Evolutionary conservation across 2,329 filamentous ascomycete species (phyloP).

Genomic region (Emergomyces africanus): DNA sequence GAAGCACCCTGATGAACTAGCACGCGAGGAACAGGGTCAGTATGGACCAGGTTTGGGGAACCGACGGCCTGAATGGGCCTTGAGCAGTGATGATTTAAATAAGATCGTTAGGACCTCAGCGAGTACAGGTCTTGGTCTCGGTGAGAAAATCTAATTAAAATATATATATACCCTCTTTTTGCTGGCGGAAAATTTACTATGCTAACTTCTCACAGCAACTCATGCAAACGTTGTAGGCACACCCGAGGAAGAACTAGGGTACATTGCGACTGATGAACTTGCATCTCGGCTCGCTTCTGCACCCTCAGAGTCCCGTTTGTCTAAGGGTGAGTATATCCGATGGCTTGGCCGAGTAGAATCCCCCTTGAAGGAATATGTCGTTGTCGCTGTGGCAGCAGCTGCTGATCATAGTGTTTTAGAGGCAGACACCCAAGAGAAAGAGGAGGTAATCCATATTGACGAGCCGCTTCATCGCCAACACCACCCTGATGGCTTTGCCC

Average conservation of each 20-base stretch:
- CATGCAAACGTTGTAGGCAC: constrained; percentile 54
- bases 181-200: background rate
- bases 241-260: constrained; percentile 83
- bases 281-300: constrained; percentile 62
- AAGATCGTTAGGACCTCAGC: constrained; percentile 68
- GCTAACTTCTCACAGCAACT: constrained; percentile 39
- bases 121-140: constrained; percentile 37
- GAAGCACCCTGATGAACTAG: constrained; percentile 71
- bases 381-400: constrained; percentile 28
- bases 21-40: constrained; percentile 58
- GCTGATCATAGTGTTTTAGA: constrained; percentile 31
- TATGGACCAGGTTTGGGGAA: constrained; percentile 48
- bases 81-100: constrained; percentile 83
- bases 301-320: constrained; percentile 28
- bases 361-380: constrained; percentile 38
- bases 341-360: constrained; percentile 34
- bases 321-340: constrained; percentile 23
- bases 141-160: constrained; percentile 27
- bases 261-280: constrained; percentile 76
- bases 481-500: constrained; percentile 38
- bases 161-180: constrained; percentile 5
- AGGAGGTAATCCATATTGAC: constrained; percentile 56
- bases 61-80: constrained; percentile 59
- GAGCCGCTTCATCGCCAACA: constrained; percentile 40
- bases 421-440: constrained; percentile 17